A percentile compares a stretch with the other conserved stretches of the same genome.
phyloP scores from a whole-genome alignment of 768 basidiomycete species.

The Pulveroboletus sp. region DNA sequence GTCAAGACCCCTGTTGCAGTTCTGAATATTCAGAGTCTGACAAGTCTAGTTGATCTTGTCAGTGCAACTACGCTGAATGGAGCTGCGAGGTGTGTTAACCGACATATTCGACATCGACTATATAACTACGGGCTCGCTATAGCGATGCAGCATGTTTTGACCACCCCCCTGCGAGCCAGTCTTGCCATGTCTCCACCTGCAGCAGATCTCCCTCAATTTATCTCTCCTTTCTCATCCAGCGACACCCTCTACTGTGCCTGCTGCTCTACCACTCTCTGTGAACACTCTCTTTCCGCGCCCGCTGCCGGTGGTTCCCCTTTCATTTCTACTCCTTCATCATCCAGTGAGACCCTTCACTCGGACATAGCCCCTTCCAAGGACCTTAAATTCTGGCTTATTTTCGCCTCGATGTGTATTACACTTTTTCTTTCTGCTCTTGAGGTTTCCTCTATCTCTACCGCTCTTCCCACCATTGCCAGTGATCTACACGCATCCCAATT shows the following conservation, averaged over 20 bases:
- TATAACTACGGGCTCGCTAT: not conserved
- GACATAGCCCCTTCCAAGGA: not conserved
- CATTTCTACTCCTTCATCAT: not conserved
- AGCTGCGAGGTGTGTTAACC: not conserved
- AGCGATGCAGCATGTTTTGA: too few species aligned
- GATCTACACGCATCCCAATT: not conserved
- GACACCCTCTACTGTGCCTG: too few species aligned
- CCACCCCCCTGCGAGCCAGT: not conserved
- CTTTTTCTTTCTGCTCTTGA: conserved; percentile 33
- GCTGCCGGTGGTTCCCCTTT: not conserved
- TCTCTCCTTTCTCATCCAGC: too few species aligned
- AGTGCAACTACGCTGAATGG: too few species aligned
- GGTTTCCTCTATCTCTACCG: conserved; percentile 32
- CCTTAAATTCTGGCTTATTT: conserved; percentile 22
- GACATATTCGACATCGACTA: too few species aligned
- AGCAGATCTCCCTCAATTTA: too few species aligned
- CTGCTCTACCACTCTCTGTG: too few species aligned
- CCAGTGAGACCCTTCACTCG: not conserved
- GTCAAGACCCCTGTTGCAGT: too few species aligned
- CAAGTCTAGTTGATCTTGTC: too few species aligned
- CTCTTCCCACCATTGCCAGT: conserved; percentile 36
- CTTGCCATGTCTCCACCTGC: not conserved
- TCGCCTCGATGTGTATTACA: conserved; percentile 24
- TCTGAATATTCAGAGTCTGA: too few species aligned
- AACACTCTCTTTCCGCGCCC: too few species aligned